Evolutionary conservation across 2,329 filamentous ascomycete species (phyloP).

Genomic region (Cercospora nicotianae): DNA sequence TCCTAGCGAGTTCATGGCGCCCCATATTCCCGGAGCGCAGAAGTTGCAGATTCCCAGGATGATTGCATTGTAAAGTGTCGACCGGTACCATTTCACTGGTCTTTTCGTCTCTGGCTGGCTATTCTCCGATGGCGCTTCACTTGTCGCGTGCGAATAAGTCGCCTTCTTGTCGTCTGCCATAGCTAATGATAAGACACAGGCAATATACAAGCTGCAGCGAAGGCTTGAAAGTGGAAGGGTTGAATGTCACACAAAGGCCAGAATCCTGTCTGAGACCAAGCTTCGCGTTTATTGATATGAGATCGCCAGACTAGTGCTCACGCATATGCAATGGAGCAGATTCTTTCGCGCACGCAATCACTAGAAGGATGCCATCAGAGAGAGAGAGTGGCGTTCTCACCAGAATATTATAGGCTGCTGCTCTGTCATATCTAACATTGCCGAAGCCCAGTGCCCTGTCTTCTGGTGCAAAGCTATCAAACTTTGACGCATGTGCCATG

Average conservation of each 20-base stretch:
- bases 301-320: not conserved
- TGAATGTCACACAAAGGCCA: not conserved
- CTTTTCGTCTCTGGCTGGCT: slow-evolving; percentile 11
- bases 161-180: slow-evolving; percentile 23
- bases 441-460: not conserved
- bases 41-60: slow-evolving; percentile 72
- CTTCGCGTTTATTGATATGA: not conserved
- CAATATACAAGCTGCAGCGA: not conserved
- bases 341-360: not conserved
- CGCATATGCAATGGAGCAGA: not conserved
- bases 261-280: not conserved
- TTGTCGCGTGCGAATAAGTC: slow-evolving; percentile 11
- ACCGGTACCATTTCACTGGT: slow-evolving; percentile 57
- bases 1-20: slow-evolving; percentile 64
- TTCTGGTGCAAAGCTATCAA: slow-evolving; percentile 3
- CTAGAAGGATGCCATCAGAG: slow-evolving; percentile 10
- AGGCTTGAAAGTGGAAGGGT: not conserved
- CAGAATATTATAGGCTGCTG: not conserved
- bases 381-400: not conserved
- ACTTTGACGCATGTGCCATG: slow-evolving; percentile 19
- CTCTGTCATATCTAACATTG: slow-evolving; percentile 3
- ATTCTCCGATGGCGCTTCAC: slow-evolving; percentile 15
- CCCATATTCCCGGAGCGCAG: slow-evolving; percentile 69
- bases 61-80: slow-evolving; percentile 70
- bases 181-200: not conserved